Evolutionary conservation across 768 basidiomycete genomes (phyloP).

Genomic region (Gautieria morchelliformis): DNA sequence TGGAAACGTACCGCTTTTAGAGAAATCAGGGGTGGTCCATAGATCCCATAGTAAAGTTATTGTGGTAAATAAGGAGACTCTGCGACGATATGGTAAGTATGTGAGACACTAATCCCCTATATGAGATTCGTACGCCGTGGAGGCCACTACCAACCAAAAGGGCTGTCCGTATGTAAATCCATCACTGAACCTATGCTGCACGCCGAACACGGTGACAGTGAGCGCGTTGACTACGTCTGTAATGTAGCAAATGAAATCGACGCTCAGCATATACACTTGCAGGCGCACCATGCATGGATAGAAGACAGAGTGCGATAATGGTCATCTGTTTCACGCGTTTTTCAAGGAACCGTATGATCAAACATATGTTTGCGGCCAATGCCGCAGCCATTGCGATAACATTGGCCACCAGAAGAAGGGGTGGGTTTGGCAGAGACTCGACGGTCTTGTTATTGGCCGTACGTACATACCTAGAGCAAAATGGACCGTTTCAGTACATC

Average conservation of each 20-base stretch:
- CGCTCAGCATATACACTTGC: background rate
- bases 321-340: slow-evolving; percentile 53
- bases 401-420: slow-evolving; percentile 50
- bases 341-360: slow-evolving; percentile 68
- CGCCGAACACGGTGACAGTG: slow-evolving; percentile 51
- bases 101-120: slow-evolving; percentile 4
- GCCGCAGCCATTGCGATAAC: slow-evolving; percentile 60
- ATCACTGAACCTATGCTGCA: slow-evolving; percentile 47
- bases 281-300: slow-evolving; percentile 60
- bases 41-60: slow-evolving; percentile 58
- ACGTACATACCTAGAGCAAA: slow-evolving; percentile 28
- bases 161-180: slow-evolving; percentile 56
- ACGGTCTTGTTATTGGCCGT: slow-evolving; percentile 37
- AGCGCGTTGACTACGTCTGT: slow-evolving; percentile 62
- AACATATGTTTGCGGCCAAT: slow-evolving; percentile 54
- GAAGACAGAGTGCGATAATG: slow-evolving; percentile 47
- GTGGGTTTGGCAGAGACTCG: slow-evolving; percentile 43
- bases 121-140: slow-evolving; percentile 1
- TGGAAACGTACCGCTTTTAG: slow-evolving; percentile 41
- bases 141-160: slow-evolving; percentile 8
- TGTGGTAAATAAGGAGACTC: slow-evolving; percentile 56
- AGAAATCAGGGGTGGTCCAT: slow-evolving; percentile 49
- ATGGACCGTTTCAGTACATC: background rate
- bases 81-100: slow-evolving; percentile 47
- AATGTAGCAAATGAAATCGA: background rate